These are phyloP conservation scores for Pulveroboletus sp. DNA, from an alignment of 768 basidiomycete species.

Conservation along the genomic window DNA sequence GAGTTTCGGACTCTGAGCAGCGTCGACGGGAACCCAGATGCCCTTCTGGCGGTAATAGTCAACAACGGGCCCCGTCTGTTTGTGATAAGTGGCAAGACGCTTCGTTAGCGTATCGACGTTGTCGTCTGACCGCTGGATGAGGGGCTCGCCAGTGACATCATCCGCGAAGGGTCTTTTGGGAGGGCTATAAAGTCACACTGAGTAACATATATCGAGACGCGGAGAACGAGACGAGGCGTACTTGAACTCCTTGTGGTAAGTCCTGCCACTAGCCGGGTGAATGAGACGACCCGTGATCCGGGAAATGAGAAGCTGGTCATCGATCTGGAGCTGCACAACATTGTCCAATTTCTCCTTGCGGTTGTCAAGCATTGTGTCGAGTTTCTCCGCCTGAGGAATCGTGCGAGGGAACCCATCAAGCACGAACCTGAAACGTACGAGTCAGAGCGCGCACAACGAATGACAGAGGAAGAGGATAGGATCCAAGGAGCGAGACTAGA, in stretches of 20 bases:
- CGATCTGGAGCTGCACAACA: constrained; percentile 89
- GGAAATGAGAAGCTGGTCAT: constrained; percentile 92
- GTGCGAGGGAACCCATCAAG: constrained; percentile 99
- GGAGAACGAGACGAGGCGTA: constrained; percentile 38
- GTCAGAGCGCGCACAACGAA: background rate
- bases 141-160: constrained; percentile 91
- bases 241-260: constrained; percentile 95
- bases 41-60: constrained; percentile 93
- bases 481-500: constrained; percentile 4
- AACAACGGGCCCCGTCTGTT: constrained; percentile 91
- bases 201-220: constrained; percentile 7
- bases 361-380: constrained; percentile 80
- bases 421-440: constrained; percentile 65
- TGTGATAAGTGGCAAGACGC: constrained; percentile 84
- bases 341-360: constrained; percentile 87
- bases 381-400: constrained; percentile 92
- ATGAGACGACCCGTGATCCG: constrained; percentile 96
- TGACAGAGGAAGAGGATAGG: too few relatives aligned
- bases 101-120: constrained; percentile 93
- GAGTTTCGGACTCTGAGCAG: constrained; percentile 85
- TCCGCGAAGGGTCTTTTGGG: constrained; percentile 95
- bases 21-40: constrained; percentile 88
- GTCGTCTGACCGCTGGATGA: constrained; percentile 97
- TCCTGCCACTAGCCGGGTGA: constrained; percentile 83
- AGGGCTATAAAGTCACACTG: constrained; percentile 51